These are phyloP conservation scores for Vigna unguiculata DNA, from an alignment of 306 rosid species.

Conservation along the genomic window DNA sequence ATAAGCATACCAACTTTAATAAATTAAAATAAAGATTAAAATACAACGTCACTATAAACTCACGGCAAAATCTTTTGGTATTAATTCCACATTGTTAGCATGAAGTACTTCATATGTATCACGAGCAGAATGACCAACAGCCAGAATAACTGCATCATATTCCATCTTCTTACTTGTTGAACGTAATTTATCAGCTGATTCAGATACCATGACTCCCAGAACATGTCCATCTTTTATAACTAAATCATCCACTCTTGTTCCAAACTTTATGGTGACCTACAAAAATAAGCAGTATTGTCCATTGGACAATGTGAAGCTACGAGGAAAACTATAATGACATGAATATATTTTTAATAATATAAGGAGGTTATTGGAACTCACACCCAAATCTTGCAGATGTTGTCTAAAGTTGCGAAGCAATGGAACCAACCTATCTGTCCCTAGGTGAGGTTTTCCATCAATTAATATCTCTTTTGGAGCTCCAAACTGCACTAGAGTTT, in stretches of 20 bases:
- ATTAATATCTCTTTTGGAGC: slow-evolving; percentile 87
- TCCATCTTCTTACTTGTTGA: slow-evolving; percentile 65
- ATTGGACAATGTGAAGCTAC: slow-evolving; percentile 33
- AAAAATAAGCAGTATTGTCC: slow-evolving; percentile 37
- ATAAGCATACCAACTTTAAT: slow-evolving; percentile 9
- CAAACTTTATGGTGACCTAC: slow-evolving; percentile 89
- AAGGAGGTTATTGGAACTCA: slow-evolving; percentile 58
- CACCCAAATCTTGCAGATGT: slow-evolving; percentile 83
- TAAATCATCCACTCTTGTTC: slow-evolving; percentile 90
- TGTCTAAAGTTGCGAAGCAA: slow-evolving; percentile 89
- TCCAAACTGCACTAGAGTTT: slow-evolving; percentile 89
- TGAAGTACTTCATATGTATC: slow-evolving; percentile 84
- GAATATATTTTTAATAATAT: slow-evolving; percentile 38
- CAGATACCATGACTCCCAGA: slow-evolving; percentile 73
- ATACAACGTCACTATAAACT: slow-evolving; percentile 51
- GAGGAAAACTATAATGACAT: slow-evolving; percentile 28
- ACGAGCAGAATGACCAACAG: slow-evolving; percentile 99
- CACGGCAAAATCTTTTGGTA: slow-evolving; percentile 90
- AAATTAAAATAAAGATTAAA: slow-evolving; percentile 36
- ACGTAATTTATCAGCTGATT: slow-evolving; percentile 65
- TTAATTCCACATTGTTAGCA: slow-evolving; percentile 77
- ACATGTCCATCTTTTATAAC: slow-evolving; percentile 64
- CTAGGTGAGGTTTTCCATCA: slow-evolving; percentile 93
- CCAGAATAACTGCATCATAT: slow-evolving; percentile 86
- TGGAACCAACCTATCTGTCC: slow-evolving; percentile 94